Percentiles rank a stretch among this genome's conserved stretches.
These are phyloP conservation scores for Telopea speciosissima DNA, from an alignment of 177 flowering plant genomes.

Conservation along the genomic window DNA sequence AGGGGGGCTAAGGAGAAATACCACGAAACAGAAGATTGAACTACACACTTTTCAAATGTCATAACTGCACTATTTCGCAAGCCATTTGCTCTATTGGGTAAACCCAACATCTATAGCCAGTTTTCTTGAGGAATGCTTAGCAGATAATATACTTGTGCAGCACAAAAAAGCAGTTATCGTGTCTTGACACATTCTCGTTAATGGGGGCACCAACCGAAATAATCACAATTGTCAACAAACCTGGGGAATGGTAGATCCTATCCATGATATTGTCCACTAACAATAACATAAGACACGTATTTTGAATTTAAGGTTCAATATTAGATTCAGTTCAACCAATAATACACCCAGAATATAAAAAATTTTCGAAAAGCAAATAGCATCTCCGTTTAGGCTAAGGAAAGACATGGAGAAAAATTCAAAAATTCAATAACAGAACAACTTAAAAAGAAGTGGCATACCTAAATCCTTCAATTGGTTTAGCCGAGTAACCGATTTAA, in stretches of 20 bases:
- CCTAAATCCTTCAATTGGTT: constrained; percentile 89
- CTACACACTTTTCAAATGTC: not conserved
- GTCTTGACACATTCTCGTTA: not conserved
- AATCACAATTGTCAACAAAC: not conserved
- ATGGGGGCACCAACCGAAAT: not conserved
- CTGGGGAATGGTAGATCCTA: not conserved
- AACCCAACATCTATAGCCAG: not conserved
- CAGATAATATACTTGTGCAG: not conserved
- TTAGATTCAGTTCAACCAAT: not conserved
- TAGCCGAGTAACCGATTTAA: constrained; percentile 64
- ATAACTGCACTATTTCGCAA: not conserved
- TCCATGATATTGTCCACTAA: not conserved
- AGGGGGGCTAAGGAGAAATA: not conserved
- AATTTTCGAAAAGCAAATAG: not conserved
- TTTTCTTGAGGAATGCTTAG: not conserved
- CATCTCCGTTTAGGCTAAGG: not conserved
- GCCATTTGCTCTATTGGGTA: not conserved
- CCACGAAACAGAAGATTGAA: not conserved
- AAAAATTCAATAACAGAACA: not conserved
- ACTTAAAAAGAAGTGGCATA: constrained; percentile 16
- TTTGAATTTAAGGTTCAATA: not conserved
- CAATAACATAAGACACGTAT: not conserved
- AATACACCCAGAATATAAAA: not conserved
- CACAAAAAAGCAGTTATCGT: not conserved
- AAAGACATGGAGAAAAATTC: too few relatives aligned